Conservation (phyloP, 2,329 filamentous ascomycete species). For the Paecilomyces sp. region DNA sequence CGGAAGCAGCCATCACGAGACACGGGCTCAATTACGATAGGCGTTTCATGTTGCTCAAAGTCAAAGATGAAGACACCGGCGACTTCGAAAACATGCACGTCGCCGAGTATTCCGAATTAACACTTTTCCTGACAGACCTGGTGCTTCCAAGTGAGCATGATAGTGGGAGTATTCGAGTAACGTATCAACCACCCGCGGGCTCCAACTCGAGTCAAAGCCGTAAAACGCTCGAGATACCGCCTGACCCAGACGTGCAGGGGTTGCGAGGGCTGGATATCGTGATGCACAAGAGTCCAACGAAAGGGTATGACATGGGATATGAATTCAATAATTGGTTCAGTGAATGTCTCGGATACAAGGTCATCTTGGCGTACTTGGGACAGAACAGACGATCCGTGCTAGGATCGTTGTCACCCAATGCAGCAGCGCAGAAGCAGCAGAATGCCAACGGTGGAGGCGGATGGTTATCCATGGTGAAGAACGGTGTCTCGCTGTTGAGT, state of each 20-base stretch:
- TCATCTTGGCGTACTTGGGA: constrained; percentile 60
- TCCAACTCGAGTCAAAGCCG: constrained; percentile 16
- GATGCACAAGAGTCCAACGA: constrained; percentile 53
- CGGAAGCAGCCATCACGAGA: constrained; percentile 48
- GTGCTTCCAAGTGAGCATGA: constrained; percentile 17
- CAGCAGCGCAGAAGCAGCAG: constrained; percentile 14
- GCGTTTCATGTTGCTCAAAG: constrained; percentile 61
- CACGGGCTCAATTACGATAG: constrained; percentile 61
- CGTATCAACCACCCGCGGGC: constrained; percentile 22
- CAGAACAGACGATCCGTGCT: constrained; percentile 53
- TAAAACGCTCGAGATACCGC: constrained; percentile 46
- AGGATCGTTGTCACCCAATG: constrained; percentile 50
- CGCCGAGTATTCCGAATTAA: constrained; percentile 50
- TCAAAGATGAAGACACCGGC: constrained; percentile 23
- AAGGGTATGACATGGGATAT: constrained; percentile 57
- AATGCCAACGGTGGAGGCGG: constrained; percentile 5
- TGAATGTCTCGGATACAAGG: constrained; percentile 55
- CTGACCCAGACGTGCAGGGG: constrained; percentile 44
- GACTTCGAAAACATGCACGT: constrained; percentile 54
- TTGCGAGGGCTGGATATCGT: constrained; percentile 47
- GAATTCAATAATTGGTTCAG: constrained; percentile 61
- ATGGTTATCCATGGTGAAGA: constrained; percentile 11
- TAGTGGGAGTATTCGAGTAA: constrained; percentile 33
- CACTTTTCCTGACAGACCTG: constrained; percentile 58
- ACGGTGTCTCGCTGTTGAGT: background rate